Evolutionary conservation across 2,329 filamentous ascomycete genomes (phyloP), one percentile per base, ranked within the genome.

Genomic region (Acarospora socialis): DNA sequence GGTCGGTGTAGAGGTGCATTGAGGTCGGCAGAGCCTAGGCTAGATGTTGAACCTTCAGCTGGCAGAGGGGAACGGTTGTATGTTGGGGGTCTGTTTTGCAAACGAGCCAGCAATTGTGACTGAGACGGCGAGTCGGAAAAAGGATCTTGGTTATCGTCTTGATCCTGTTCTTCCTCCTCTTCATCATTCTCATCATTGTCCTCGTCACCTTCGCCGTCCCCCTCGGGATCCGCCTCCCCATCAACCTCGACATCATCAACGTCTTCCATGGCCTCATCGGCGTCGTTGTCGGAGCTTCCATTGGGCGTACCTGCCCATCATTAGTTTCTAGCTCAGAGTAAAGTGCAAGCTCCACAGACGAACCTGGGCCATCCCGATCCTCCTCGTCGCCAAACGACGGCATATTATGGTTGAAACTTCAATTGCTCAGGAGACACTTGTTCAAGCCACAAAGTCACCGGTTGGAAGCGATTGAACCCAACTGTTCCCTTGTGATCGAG

Each of bases 161-260:
- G 44, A 65, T 71, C 48, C 45, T 54, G 35, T 42, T 62, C 29
- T 50, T 68, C 22, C 56, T 69, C 43, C 51, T 70, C 34, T 52
- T 66, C 39, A 35, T 60, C 36, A 43, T 56, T 21, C 51, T 60
- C 41, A 55, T 59, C 33, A 40, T 63, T 36, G 38, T 61, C 34
- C 52, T 61, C 40, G 53, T 66, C 45, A 44, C 61, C 47, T 44
- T 66, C 53, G 54, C 20, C 55, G 51, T 42, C 39, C 15, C 31
- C 30, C 10, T 48, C 46, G n/a, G 21, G 36, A 18, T 44, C 41
- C 13, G 28, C 33, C 10, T 46, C 44, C 5, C 49, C 46, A 36
- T 59, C 54, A 8, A 41, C 48, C 6, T 49, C 48, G 2, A 38
- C 50, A 28, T 57, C 54, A 12, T 40, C 45, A 21, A 56, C 54